Evolutionary conservation across 345 rosid genomes (phyloP).

Genomic region (Kernera saxatilis): DNA sequence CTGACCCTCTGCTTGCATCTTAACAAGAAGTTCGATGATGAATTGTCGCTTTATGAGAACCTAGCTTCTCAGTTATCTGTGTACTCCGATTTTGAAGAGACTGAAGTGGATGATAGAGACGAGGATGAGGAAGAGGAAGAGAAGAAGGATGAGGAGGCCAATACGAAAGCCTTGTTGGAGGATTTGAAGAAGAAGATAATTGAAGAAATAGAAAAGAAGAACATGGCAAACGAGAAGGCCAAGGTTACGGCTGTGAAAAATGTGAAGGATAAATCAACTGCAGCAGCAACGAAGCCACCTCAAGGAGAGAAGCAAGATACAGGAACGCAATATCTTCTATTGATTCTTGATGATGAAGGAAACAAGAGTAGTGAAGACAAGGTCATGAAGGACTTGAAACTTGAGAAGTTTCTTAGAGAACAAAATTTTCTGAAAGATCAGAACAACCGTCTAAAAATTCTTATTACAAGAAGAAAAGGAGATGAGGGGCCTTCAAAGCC

Average conservation of each 20-base stretch:
- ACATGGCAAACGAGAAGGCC: too few species aligned
- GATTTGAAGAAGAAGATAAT: background rate
- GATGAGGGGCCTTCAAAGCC: background rate
- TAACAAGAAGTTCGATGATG: background rate
- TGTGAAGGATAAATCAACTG: background rate
- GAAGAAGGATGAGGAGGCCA: too few species aligned
- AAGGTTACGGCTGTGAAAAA: background rate
- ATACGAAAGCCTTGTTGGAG: background rate
- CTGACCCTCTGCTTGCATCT: conserved; percentile 36
- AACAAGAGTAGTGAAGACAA: background rate
- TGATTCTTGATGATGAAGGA: conserved; percentile 44
- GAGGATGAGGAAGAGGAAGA: conserved; percentile 21
- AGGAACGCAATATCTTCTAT: conserved; percentile 33
- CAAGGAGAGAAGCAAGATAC: background rate
- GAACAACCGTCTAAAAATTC: background rate
- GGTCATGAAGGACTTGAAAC: background rate
- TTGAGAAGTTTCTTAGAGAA: background rate
- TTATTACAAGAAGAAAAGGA: conserved; percentile 23
- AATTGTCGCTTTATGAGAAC: conserved; percentile 25
- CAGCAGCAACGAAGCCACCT: background rate
- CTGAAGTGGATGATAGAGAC: conserved; percentile 23
- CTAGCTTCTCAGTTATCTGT: conserved; percentile 38
- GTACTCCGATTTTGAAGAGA: conserved; percentile 26
- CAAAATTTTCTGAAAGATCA: background rate
- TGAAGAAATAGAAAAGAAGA: too few species aligned